Base-by-base conservation (phyloP, 208 protist species). In the Wallacemonas sp. region DNA sequence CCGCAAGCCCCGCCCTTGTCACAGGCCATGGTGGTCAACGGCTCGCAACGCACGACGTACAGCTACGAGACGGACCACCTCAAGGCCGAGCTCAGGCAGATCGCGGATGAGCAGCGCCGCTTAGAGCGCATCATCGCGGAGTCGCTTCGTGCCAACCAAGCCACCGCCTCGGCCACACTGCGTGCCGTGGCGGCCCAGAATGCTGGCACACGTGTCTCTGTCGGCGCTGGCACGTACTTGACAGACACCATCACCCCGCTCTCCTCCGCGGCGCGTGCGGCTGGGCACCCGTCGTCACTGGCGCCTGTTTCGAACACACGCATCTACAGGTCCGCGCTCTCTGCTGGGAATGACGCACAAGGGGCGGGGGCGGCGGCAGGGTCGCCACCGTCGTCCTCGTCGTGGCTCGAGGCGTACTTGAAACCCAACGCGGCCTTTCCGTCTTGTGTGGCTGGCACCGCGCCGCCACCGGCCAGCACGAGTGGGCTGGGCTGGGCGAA, bases 1-100 rank as follows among this genome's bases (percentile, higher is more conserved):
- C 51, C 33, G 22, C 51, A 34, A n/a, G 17, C 51, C 4, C 51
- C 51, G 9, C 51, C 12, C 12, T 42, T 53, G 59, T 34, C 21
- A 12, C 59, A 53, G 9, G 36, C 21, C 26, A n/a, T 26, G 17
- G 6, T n/a, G 22, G 24, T 14, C 26, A n/a, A 36, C 2, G 30
- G n/a, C 30, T 30, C 24, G 47, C 44, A 24, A 4, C 21, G 28
- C 2, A 33, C 65, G 11, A 27, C 53, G 31, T 70, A 70, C 54
- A 54, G 27, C 11, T 70, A 70, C 42, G 55, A 70, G 22, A 38
- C 41, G 17, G 65, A 70, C 11, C 21, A 51, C 28, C 49, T 70
- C 34, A 62, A 63, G 33, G 28, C 27, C 17, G 65, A 70, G 44
- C 53, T 70, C 19, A 53, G 45, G 2, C 49, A 70, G 34, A 70